Percentiles rank a stretch among this genome's conserved stretches.
Evolutionary conservation across 2,329 filamentous ascomycete species (phyloP).

Genomic region (Fusarium sp.): DNA sequence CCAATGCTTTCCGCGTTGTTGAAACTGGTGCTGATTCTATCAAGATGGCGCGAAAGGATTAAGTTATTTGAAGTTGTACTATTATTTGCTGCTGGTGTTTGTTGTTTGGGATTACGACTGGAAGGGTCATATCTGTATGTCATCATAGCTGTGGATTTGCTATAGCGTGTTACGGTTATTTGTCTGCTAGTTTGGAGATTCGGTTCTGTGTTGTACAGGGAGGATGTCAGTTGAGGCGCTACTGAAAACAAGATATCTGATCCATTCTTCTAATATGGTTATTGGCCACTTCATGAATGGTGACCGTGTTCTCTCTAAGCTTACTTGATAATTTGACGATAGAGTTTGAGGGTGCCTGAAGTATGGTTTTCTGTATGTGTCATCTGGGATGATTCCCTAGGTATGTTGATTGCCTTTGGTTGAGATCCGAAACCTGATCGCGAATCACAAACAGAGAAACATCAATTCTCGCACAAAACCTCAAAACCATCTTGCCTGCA

Average conservation of each 20-base stretch:
- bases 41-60: slow-evolving; percentile 51
- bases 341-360: no score
- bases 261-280: neutral
- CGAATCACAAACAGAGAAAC: no score
- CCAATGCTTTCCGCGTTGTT: slow-evolving; percentile 79
- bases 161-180: slow-evolving; percentile 2
- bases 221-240: neutral
- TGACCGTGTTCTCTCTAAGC: no score
- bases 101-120: neutral
- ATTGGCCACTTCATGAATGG: fast-evolving
- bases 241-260: neutral
- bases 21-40: slow-evolving; percentile 76
- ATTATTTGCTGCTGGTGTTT: neutral
- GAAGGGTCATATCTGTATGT: neutral
- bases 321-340: no score
- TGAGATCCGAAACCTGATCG: no score
- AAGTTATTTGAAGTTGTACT: neutral
- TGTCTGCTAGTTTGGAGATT: neutral
- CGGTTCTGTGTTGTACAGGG: neutral
- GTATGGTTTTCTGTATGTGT: no score
- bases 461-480: no score
- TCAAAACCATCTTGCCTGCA: no score
- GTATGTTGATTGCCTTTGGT: no score
- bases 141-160: slow-evolving; percentile 1
- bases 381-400: no score